Base-by-base conservation (phyloP, 176 grass and related monocot species). In the Pontederia paniculata region DNA sequence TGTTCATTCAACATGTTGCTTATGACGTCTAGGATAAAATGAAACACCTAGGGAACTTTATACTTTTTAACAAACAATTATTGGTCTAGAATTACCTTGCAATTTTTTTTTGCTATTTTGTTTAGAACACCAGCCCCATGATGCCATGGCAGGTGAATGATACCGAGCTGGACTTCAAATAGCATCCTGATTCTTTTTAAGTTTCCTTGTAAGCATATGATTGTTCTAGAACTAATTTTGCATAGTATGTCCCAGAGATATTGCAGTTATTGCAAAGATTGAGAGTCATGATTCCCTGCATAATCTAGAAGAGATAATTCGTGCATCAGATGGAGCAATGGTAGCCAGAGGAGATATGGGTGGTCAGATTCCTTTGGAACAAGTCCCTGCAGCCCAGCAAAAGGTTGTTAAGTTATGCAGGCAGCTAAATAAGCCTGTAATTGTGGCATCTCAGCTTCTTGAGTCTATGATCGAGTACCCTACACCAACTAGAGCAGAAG, bases 381-480 rank as follows among this genome's bases (percentile, higher is more conserved):
- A 97, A 80, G 86, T 97, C 52, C 93, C 80, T 47, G 74, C 93
- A 62, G 59, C 81, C 31, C 86, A 90, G 20, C 86, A 90, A 70
- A 97, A 84, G 72, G 81, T 97, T 52, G 86, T 97, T 68, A 78
- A 71, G 57, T 48, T 88, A 10, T 97, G 93, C 69, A 85, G 93
- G 45, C 83, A 91, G 57, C 86, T 97, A 53, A 97, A 97, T 83
- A 97, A 90, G 58, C 93, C 93, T 57, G 93, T 84, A n/a, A 91
- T 90, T 43, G 83, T 90, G 47, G 93, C 93, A 21, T 97, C 86
- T 52, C 93, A 97, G 66, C 83, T 97, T 23, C 80, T 97, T 0
- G 93, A 97, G 61, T 97, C 93, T 0, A 90, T 90, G 93, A 88
- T 97, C 5, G 93, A 88, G 74, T 90, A 88, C 65, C 86, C 86